phyloP scores from a whole-genome alignment of 495 filamentous ascomycete genomes.

The Penicillium steckii region DNA sequence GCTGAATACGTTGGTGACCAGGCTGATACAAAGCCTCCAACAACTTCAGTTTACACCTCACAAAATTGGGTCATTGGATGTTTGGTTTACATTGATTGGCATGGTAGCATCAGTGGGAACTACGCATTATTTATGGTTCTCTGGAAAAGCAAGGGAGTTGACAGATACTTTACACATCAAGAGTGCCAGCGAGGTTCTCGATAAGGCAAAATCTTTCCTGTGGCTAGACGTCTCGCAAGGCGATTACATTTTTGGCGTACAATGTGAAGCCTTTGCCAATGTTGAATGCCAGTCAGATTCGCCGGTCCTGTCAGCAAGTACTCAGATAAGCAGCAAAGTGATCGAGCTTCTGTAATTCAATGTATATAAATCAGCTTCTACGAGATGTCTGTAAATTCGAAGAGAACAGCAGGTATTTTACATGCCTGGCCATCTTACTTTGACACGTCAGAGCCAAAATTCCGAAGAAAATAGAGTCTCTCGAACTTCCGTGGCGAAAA shows the following conservation, averaged over 20 bases:
- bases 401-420: no score
- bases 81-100: constrained; percentile 43
- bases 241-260: constrained; percentile 24
- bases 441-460: no score
- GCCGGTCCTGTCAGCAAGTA: not conserved
- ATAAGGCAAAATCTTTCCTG: constrained; percentile 28
- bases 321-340: not conserved
- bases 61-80: constrained; percentile 19
- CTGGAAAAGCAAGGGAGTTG: constrained; percentile 9
- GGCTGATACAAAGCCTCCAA: constrained; percentile 28
- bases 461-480: no score
- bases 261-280: constrained; percentile 26
- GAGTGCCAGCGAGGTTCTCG: constrained; percentile 23
- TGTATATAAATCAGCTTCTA: no score
- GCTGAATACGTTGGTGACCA: constrained; percentile 29
- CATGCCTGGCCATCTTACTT: no score
- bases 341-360: not conserved
- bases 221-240: constrained; percentile 30
- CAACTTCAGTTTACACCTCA: constrained; percentile 10
- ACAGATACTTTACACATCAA: constrained; percentile 18
- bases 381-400: no score
- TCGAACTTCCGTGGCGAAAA: no score
- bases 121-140: constrained; percentile 30
- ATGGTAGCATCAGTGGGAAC: constrained; percentile 36
- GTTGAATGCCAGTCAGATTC: not conserved